Base-by-base conservation (phyloP, 2,329 filamentous ascomycete genomes). In the Fusarium sublunatum region DNA sequence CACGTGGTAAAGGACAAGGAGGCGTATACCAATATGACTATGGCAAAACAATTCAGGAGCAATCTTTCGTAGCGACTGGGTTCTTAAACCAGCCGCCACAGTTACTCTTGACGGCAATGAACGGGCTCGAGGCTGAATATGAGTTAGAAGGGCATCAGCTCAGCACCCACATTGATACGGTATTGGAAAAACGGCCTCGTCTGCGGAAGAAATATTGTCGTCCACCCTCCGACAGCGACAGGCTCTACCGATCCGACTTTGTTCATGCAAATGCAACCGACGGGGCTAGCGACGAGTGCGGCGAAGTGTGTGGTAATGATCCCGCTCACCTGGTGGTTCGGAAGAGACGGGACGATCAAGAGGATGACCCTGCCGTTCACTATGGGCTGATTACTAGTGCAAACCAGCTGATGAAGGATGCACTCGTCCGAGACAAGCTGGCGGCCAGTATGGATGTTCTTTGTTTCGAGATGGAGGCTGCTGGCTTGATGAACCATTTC, bases 21-120 rank as follows among this genome's bases (percentile, higher is more conserved):
- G 61, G 61, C 0, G 60, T 72, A 0, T 53, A 70, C 1, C 58
- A 71, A 7, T 71, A 69, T 28, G 67, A 70, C 41, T 67, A 39
- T 26, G 70, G 67, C 5, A 68, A 70, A 31, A 36, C 43, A 3
- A 41, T 61, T 1, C 61, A 68, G 25, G 19, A 43, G 3, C 44
- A 60, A 19, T 6, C 4, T 0, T 71, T 67, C 24, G 13, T 45
- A 10, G 3, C 34, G 2, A 67, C 54, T 1, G 32, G 50, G 0
- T 39, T 36, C 4, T n/a, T 67, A 3, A 53, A 70, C n/a, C 54
- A 61, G 41, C 58, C 67, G 5, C 62, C 62, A 24, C 2, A 4
- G 25, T 46, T 3, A n/a, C n/a, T n/a, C n/a, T n/a, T n/a, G n/a
- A n/a, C n/a, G n/a, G n/a, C n/a, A n/a, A n/a, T n/a, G n/a, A n/a